phyloP scores from a whole-genome alignment of 768 basidiomycete genomes.

The Kwoniella sp. region DNA sequence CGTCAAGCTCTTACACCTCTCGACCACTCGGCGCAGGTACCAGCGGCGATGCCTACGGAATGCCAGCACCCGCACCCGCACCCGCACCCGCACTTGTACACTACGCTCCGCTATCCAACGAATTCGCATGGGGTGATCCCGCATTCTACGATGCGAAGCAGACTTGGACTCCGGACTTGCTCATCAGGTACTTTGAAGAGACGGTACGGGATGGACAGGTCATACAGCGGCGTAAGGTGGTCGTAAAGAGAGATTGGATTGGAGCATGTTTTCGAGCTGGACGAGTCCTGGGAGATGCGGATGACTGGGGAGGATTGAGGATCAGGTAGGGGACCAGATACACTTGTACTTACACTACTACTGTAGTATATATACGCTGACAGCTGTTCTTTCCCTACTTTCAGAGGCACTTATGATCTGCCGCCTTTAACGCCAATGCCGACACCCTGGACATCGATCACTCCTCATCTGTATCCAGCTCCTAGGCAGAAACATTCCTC shows the following conservation, averaged over 20 bases:
- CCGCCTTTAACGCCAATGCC: not conserved
- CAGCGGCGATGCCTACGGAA: no score
- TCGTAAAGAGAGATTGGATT: conserved; percentile 11
- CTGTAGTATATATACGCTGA: no score
- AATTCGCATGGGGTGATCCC: conserved; percentile 7
- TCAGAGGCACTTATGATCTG: conserved; percentile 5
- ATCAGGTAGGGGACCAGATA: conserved; percentile 4
- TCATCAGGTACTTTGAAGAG: conserved; percentile 17
- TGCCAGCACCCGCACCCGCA: no score
- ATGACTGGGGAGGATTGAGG: conserved; percentile 16
- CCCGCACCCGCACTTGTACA: not conserved
- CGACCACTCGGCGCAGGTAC: not conserved
- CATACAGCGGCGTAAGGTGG: not conserved
- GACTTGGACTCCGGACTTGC: conserved; percentile 7
- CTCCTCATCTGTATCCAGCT: not conserved
- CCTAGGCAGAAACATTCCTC: no score
- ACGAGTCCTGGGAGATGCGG: not conserved
- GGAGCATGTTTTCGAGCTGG: not conserved
- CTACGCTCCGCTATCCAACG: not conserved
- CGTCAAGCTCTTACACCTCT: not conserved
- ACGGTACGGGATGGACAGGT: not conserved
- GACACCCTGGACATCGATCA: not conserved
- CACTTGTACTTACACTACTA: no score
- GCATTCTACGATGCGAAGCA: not conserved
- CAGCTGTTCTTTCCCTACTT: not conserved